These are phyloP conservation scores for Camelina hispida DNA, from an alignment of 345 rosid genomes.

Conservation along the genomic window DNA sequence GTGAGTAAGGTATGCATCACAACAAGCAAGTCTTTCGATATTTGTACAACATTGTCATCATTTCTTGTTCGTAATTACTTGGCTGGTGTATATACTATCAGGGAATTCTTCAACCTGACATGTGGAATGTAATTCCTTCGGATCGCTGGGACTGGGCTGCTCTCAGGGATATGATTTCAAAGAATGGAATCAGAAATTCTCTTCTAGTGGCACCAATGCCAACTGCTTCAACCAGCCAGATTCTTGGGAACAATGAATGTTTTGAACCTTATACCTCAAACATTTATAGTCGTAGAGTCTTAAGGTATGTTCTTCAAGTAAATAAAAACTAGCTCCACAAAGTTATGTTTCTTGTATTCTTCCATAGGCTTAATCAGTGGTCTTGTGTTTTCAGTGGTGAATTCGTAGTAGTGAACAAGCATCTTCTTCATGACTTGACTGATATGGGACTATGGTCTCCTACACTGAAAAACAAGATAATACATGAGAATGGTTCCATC, in stretches of 20 bases:
- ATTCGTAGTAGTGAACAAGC: conserved; percentile 76
- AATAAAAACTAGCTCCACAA: background rate
- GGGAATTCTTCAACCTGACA: background rate
- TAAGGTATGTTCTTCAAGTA: conserved; percentile 50
- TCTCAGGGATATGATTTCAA: background rate
- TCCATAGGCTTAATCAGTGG: conserved; percentile 7
- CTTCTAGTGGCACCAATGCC: conserved; percentile 73
- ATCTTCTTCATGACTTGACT: conserved; percentile 90
- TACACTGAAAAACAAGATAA: background rate
- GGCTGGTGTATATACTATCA: background rate
- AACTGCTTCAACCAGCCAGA: conserved; percentile 87
- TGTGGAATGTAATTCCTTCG: background rate
- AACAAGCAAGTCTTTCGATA: background rate
- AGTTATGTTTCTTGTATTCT: background rate
- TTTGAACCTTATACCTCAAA: conserved; percentile 83
- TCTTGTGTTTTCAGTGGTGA: background rate
- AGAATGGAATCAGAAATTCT: background rate
- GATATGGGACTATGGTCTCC: conserved; percentile 96
- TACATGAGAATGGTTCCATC: background rate
- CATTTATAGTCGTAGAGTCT: conserved; percentile 73
- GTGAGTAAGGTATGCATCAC: background rate
- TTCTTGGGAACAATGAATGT: conserved; percentile 81
- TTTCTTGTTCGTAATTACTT: background rate
- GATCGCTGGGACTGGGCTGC: background rate
- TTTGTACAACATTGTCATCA: background rate